Evolutionary conservation across 768 basidiomycete species (phyloP).

Genomic region (Punctularia strigosozonata): DNA sequence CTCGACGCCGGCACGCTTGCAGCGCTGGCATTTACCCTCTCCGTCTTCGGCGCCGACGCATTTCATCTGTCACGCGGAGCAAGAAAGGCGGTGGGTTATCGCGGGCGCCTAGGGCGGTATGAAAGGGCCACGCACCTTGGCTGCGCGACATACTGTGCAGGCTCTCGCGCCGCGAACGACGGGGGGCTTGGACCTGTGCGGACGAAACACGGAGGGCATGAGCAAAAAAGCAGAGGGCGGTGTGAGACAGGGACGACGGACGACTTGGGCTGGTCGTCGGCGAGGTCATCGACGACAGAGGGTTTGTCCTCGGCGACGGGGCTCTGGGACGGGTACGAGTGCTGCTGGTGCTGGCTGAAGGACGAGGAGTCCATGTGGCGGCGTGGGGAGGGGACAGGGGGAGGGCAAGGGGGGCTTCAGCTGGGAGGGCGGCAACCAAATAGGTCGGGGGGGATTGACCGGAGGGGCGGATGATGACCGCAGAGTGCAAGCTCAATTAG

Average conservation of each 20-base stretch:
- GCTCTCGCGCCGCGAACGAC: conserved; percentile 45
- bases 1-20: conserved; percentile 71
- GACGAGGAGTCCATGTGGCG: no score
- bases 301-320: conserved; percentile 1
- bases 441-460: no score
- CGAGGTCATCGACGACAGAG: conserved; percentile 6
- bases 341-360: no score
- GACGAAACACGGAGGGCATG: neutral
- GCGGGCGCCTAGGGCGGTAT: conserved; percentile 6
- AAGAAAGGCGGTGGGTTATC: conserved; percentile 4
- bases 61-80: conserved; percentile 55
- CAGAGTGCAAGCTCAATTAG: no score
- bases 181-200: conserved; percentile 26
- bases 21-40: conserved; percentile 70
- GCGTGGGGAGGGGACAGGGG: no score
- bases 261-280: conserved; percentile 8
- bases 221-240: neutral
- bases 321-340: no score
- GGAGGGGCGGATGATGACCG: no score
- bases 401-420: no score
- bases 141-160: conserved; percentile 76
- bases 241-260: neutral
- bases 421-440: no score
- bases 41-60: conserved; percentile 86
- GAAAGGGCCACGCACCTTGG: conserved; percentile 42